These are phyloP conservation scores for Penicillium sp. DNA, from an alignment of 2,329 filamentous ascomycete genomes.

Conservation along the genomic window DNA sequence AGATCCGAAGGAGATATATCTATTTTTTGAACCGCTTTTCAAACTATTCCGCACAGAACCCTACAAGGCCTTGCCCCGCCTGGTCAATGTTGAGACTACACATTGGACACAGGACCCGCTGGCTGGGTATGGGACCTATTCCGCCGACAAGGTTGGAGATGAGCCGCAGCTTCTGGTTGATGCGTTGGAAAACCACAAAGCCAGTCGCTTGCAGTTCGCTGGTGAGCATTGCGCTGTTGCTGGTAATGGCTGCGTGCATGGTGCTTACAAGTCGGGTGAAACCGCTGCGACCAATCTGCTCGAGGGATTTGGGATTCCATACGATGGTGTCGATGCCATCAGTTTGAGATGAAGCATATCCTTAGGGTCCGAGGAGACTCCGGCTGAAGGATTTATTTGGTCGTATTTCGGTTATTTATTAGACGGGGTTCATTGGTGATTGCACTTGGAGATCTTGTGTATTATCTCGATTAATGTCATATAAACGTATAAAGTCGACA, in stretches of 20 bases:
- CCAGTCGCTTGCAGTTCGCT: constrained; percentile 35
- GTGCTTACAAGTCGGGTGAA: constrained; percentile 40
- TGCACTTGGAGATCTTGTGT: not conserved
- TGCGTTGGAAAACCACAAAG: constrained; percentile 32
- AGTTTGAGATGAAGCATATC: not conserved
- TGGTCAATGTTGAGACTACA: constrained; percentile 37
- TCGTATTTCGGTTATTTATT: not conserved
- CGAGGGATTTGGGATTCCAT: constrained; percentile 27
- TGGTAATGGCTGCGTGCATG: constrained; percentile 40
- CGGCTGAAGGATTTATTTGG: constrained; percentile 21
- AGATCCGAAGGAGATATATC: constrained; percentile 30
- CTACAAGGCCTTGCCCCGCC: constrained; percentile 36
- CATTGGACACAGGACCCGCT: constrained; percentile 40
- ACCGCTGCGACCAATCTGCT: constrained; percentile 36
- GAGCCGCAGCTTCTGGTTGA: constrained; percentile 32
- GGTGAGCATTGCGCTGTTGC: constrained; percentile 36
- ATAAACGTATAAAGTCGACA: not conserved
- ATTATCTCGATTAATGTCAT: not conserved
- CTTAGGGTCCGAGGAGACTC: not conserved
- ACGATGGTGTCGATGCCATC: not conserved
- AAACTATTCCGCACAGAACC: constrained; percentile 39
- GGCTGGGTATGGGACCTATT: constrained; percentile 39
- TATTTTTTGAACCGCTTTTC: constrained; percentile 40
- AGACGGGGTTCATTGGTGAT: not conserved
- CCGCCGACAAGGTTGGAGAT: constrained; percentile 40